Evolutionary conservation across 306 rosid genomes (phyloP).

Genomic region (Castanea crenata): DNA sequence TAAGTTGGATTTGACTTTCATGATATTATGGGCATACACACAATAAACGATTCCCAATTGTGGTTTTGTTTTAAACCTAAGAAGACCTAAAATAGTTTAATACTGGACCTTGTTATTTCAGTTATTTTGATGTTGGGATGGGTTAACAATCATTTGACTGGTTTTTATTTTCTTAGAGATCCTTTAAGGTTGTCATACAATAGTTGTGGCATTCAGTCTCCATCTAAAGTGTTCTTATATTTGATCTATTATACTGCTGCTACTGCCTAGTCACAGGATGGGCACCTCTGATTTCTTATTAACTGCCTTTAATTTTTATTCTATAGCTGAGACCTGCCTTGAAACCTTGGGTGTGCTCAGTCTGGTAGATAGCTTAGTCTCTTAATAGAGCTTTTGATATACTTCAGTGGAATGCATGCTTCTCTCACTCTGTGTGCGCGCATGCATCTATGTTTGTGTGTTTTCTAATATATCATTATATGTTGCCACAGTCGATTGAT

Average conservation of each 20-base stretch:
- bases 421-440: not conserved
- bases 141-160: not conserved
- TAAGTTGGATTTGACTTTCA: constrained; percentile 38
- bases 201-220: not conserved
- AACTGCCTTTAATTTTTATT: not conserved
- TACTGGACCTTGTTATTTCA: no score
- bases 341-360: not conserved
- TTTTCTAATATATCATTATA: constrained; percentile 9
- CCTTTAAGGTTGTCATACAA: not conserved
- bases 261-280: not conserved
- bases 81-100: no score
- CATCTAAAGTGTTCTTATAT: not conserved
- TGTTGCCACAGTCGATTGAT: constrained; percentile 54
- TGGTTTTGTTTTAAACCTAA: not conserved
- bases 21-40: constrained; percentile 10
- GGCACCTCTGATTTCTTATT: not conserved
- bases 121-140: not conserved
- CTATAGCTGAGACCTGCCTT: not conserved
- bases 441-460: not conserved
- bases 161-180: not conserved
- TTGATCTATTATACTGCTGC: not conserved
- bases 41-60: not conserved
- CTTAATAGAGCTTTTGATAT: no score
- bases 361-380: not conserved
- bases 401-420: not conserved